Evolutionary conservation across 2,329 filamentous ascomycete species (phyloP).

Genomic region (Triangularia verruculosa): DNA sequence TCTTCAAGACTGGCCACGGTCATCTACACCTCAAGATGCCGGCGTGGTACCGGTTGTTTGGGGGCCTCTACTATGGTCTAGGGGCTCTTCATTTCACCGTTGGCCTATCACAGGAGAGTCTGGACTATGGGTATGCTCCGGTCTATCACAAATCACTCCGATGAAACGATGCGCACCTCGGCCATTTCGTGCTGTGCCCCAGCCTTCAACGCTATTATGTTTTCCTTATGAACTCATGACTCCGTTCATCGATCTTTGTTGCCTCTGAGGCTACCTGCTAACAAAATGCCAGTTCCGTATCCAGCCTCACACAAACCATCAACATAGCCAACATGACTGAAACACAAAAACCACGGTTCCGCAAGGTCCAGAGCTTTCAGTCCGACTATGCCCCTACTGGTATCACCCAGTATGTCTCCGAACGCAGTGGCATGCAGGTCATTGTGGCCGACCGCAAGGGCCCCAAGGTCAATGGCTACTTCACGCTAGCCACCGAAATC

Average conservation of each 20-base stretch:
- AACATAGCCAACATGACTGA: conserved; percentile 50
- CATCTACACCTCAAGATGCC: neutral
- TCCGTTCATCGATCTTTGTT: neutral
- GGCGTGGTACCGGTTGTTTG: neutral
- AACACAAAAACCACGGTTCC: conserved; percentile 61
- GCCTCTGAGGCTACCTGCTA: conserved; percentile 15
- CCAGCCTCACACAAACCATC: conserved; percentile 23
- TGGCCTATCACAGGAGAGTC: conserved; percentile 14
- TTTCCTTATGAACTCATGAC: neutral
- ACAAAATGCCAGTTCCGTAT: conserved; percentile 24
- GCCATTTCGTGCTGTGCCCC: neutral
- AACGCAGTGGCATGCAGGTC: conserved; percentile 90
- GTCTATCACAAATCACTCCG: neutral
- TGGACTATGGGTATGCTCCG: conserved; percentile 18
- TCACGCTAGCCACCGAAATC: conserved; percentile 93
- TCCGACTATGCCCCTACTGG: conserved; percentile 85
- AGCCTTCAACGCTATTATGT: neutral
- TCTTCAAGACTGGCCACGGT: neutral
- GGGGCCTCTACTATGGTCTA: neutral
- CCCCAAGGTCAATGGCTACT: conserved; percentile 93
- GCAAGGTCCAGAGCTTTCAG: conserved; percentile 78
- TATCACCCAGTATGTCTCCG: conserved; percentile 94
- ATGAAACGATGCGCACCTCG: neutral
- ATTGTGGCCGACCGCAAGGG: conserved; percentile 89
- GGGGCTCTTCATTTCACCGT: neutral